Percentiles rank a stretch among this genome's conserved stretches.
phyloP scores from a whole-genome alignment of 441 rosid species.

The Arabidopsis lyrata region DNA sequence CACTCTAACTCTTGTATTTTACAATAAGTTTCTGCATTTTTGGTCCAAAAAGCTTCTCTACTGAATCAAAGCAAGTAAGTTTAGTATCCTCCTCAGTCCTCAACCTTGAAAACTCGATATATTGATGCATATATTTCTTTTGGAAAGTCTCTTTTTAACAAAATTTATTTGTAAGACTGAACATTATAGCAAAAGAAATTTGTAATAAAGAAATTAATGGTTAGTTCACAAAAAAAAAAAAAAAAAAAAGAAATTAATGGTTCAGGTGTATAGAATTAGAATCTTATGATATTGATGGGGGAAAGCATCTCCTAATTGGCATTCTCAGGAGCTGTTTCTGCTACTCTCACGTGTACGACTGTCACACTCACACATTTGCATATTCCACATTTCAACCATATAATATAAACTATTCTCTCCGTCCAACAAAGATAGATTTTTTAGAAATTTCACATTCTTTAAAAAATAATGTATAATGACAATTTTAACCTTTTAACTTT shows the following conservation, averaged over 20 bases:
- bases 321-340: conserved; percentile 36
- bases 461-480: too few species aligned
- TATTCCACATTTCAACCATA: neutral
- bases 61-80: too few species aligned
- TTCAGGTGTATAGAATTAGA: neutral
- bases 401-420: too few species aligned
- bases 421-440: too few species aligned
- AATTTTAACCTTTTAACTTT: too few species aligned
- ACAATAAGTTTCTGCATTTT: too few species aligned
- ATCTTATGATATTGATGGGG: too few species aligned
- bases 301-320: conserved; percentile 29
- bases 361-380: conserved; percentile 12
- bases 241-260: conserved; percentile 1
- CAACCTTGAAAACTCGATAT: neutral
- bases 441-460: too few species aligned
- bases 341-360: conserved; percentile 34
- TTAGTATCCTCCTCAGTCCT: neutral
- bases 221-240: too few species aligned
- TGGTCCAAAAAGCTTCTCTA: too few species aligned
- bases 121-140: neutral
- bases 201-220: too few species aligned
- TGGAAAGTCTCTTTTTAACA: neutral
- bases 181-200: neutral
- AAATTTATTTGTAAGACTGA: neutral
- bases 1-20: neutral